A percentile compares a stretch with the other conserved stretches of the same genome.
Evolutionary conservation across 106 monocot species (phyloP).

Genomic region (Iris macrosiphon): DNA sequence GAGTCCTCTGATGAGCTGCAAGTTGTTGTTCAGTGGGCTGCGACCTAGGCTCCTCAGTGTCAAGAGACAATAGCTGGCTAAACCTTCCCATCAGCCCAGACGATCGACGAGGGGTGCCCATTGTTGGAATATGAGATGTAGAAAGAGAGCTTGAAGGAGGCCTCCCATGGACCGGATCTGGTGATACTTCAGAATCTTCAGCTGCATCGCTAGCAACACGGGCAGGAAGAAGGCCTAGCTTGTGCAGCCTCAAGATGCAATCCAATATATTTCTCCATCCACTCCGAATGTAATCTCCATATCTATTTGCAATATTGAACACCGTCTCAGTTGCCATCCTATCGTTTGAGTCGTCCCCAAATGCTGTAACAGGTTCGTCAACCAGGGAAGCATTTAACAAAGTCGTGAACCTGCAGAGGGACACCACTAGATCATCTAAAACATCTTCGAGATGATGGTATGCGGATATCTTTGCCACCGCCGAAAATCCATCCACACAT

Average conservation of each 20-base stretch:
- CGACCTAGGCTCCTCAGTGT: conserved; percentile 49
- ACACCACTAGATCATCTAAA: conserved; percentile 61
- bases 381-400: conserved; percentile 39
- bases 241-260: conserved; percentile 66
- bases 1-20: conserved; percentile 44
- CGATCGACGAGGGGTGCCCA: conserved; percentile 33
- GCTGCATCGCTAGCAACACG: conserved; percentile 49
- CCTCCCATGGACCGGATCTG: conserved; percentile 28
- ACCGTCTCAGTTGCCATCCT: conserved; percentile 66
- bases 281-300: conserved; percentile 58
- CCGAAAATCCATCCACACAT: conserved; percentile 59
- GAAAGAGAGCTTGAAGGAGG: conserved; percentile 24
- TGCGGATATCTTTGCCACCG: conserved; percentile 62
- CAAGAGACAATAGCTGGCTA: conserved; percentile 56
- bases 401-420: conserved; percentile 69
- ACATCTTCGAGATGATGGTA: conserved; percentile 59
- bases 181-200: conserved; percentile 37
- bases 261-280: conserved; percentile 69
- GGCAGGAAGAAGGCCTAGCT: conserved; percentile 62
- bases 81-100: conserved; percentile 70
- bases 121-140: conserved; percentile 29
- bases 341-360: conserved; percentile 70
- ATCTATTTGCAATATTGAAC: conserved; percentile 57
- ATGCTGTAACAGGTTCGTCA: conserved; percentile 52
- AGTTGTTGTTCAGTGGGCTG: conserved; percentile 75